Conservation (phyloP, 768 basidiomycete genomes). For the Leccinellum albellum region DNA sequence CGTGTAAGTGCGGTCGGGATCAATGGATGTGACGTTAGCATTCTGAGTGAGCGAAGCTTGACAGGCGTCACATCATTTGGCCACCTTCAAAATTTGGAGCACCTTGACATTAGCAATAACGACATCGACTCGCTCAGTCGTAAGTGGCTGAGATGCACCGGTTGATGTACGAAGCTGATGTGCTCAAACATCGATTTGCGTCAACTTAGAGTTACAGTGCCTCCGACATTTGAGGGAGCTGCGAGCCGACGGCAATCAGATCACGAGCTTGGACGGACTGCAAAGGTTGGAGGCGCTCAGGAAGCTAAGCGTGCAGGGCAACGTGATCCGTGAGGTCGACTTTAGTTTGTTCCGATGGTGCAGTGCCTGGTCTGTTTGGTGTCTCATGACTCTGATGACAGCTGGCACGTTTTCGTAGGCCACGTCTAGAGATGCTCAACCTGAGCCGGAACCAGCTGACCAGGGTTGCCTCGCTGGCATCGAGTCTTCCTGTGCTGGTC, state of each 20-base stretch:
- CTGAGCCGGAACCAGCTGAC: slow-evolving; percentile 71
- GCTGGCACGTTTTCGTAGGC: slow-evolving; percentile 30
- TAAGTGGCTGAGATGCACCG: slow-evolving; percentile 40
- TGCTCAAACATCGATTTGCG: slow-evolving; percentile 6
- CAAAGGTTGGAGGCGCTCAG: slow-evolving; percentile 76
- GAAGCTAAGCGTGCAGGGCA: slow-evolving; percentile 79
- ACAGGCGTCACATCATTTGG: slow-evolving; percentile 84
- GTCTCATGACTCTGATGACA: slow-evolving; percentile 8
- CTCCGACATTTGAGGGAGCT: slow-evolving; percentile 85
- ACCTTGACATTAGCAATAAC: slow-evolving; percentile 88
- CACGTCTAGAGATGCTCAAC: slow-evolving; percentile 76
- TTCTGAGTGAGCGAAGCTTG: slow-evolving; percentile 48
- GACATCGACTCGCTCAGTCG: slow-evolving; percentile 83
- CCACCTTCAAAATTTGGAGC: slow-evolving; percentile 82
- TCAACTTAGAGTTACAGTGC: slow-evolving; percentile 68
- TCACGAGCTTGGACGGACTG: slow-evolving; percentile 71
- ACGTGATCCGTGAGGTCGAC: slow-evolving; percentile 62
- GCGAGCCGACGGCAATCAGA: slow-evolving; percentile 82
- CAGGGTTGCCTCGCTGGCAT: slow-evolving; percentile 54
- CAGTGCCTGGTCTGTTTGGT: slow-evolving; percentile 8
- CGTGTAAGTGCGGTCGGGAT: slow-evolving; percentile 39
- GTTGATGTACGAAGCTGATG: neutral
- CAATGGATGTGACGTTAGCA: slow-evolving; percentile 9
- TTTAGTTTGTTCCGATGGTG: slow-evolving; percentile 66
- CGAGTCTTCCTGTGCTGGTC: slow-evolving; percentile 54